Evolutionary conservation across 1,284 basidiomycete genomes (phyloP).

Genomic region (Phenoliferia sp.): DNA sequence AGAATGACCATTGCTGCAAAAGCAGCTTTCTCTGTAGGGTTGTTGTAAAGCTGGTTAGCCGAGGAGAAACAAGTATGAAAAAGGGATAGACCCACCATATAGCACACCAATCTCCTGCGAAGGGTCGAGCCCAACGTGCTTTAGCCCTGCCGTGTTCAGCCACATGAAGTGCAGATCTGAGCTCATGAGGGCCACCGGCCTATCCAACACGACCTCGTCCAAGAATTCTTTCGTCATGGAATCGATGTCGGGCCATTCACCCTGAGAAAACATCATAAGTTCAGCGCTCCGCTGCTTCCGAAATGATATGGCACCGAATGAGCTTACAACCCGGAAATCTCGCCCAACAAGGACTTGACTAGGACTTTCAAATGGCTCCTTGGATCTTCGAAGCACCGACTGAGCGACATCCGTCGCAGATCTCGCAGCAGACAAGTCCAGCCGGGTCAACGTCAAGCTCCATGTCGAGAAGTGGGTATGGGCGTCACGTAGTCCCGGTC

Average conservation of each 20-base stretch:
- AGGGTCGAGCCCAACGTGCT: constrained; percentile 26
- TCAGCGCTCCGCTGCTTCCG: constrained; percentile 32
- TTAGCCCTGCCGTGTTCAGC: constrained; percentile 36
- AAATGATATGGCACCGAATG: constrained; percentile 22
- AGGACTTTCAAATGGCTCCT: constrained; percentile 5
- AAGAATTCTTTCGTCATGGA: constrained; percentile 30
- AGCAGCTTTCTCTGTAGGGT: constrained; percentile 36
- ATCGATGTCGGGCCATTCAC: constrained; percentile 36
- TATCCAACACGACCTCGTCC: constrained; percentile 27
- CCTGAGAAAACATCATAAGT: neutral
- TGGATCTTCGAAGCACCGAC: constrained; percentile 23
- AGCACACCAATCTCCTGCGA: constrained; percentile 30
- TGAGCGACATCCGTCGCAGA: constrained; percentile 31
- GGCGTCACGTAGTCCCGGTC: constrained; percentile 35
- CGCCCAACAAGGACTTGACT: constrained; percentile 10
- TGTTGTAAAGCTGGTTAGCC: too few species aligned
- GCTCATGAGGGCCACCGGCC: constrained; percentile 37
- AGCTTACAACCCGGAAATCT: constrained; percentile 14
- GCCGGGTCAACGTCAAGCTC: constrained; percentile 30
- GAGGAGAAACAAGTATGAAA: too few species aligned
- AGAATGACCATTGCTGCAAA: constrained; percentile 34
- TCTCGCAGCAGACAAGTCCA: constrained; percentile 30
- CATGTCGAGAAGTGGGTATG: constrained; percentile 38
- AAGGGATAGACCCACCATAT: too few species aligned
- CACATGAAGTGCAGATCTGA: constrained; percentile 40